Conservation (phyloP, 2,329 filamentous ascomycete species). For the Paraconiothyrium sp. region DNA sequence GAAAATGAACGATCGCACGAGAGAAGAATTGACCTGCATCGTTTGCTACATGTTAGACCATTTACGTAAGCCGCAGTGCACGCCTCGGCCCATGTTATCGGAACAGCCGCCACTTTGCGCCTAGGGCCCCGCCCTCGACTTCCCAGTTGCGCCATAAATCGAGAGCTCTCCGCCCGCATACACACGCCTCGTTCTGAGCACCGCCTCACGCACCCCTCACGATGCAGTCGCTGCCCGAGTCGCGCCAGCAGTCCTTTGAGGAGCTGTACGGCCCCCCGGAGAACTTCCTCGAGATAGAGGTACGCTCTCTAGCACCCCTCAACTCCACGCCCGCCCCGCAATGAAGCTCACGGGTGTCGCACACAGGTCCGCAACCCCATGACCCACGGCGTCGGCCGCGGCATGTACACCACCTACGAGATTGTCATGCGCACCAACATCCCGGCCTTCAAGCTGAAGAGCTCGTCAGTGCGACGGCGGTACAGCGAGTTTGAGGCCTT, state of each 20-base stretch:
- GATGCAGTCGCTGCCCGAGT: constrained; percentile 72
- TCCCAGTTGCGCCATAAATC: constrained; percentile 6
- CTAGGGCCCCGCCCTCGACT: background rate
- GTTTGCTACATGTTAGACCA: background rate
- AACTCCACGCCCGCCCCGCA: constrained; percentile 18
- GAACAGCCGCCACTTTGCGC: constrained; percentile 4
- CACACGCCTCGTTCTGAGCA: background rate
- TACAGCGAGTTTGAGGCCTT: constrained; percentile 99
- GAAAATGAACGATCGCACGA: too few species aligned
- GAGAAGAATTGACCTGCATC: background rate
- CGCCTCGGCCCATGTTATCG: constrained; percentile 7
- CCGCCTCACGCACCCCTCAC: constrained; percentile 12
- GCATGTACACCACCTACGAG: constrained; percentile 99
- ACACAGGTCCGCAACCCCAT: constrained; percentile 87
- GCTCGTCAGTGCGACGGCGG: constrained; percentile 84
- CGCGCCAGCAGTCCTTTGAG: constrained; percentile 93
- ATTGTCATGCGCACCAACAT: constrained; percentile 99
- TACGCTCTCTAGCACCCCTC: constrained; percentile 48
- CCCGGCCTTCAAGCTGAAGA: constrained; percentile 94
- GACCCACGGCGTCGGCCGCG: constrained; percentile 91
- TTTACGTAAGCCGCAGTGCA: constrained; percentile 11
- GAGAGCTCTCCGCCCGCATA: background rate
- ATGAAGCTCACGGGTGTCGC: constrained; percentile 19
- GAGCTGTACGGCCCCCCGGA: constrained; percentile 98
- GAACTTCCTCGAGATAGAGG: constrained; percentile 99